These are phyloP conservation scores for Solanum raphanifolium DNA, from an alignment of 257 asterid species.

Conservation along the genomic window DNA sequence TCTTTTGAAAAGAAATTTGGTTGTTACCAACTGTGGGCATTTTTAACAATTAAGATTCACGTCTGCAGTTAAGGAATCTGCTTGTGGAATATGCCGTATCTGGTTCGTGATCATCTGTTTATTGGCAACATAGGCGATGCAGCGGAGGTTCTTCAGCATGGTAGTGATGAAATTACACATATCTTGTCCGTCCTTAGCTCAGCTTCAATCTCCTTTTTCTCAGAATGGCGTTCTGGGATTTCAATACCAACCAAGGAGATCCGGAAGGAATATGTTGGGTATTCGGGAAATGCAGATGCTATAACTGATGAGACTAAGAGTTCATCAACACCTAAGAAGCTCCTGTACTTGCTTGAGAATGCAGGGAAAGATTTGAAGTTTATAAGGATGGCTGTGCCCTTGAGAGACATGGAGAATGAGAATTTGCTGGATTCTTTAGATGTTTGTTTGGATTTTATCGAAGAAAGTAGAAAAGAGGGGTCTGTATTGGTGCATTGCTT, in stretches of 20 bases:
- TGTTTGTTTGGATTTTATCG: slow-evolving; percentile 82
- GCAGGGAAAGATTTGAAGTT: slow-evolving; percentile 90
- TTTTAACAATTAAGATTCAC: background rate
- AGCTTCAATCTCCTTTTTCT: slow-evolving; percentile 75
- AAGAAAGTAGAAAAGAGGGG: slow-evolving; percentile 72
- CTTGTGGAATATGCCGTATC: slow-evolving; percentile 61
- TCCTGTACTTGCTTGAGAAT: slow-evolving; percentile 66
- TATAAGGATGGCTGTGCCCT: slow-evolving; percentile 80
- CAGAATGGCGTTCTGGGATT: slow-evolving; percentile 76
- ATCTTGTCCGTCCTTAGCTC: slow-evolving; percentile 79
- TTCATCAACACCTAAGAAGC: slow-evolving; percentile 59
- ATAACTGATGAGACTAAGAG: slow-evolving; percentile 34
- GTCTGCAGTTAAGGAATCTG: background rate
- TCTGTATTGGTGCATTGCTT: slow-evolving; percentile 91
- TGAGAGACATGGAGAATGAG: slow-evolving; percentile 90
- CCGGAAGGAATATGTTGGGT: slow-evolving; percentile 66
- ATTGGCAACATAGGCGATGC: slow-evolving; percentile 88
- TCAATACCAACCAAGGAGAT: slow-evolving; percentile 69
- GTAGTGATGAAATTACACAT: slow-evolving; percentile 66
- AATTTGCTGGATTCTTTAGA: slow-evolving; percentile 82
- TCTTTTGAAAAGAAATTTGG: background rate
- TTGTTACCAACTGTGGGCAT: background rate
- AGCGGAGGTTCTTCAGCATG: slow-evolving; percentile 82
- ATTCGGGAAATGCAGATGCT: slow-evolving; percentile 33
- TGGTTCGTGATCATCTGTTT: slow-evolving; percentile 70